Evolutionary conservation across 306 rosid species (phyloP).

Genomic region (Hippophae gyantsensis): DNA sequence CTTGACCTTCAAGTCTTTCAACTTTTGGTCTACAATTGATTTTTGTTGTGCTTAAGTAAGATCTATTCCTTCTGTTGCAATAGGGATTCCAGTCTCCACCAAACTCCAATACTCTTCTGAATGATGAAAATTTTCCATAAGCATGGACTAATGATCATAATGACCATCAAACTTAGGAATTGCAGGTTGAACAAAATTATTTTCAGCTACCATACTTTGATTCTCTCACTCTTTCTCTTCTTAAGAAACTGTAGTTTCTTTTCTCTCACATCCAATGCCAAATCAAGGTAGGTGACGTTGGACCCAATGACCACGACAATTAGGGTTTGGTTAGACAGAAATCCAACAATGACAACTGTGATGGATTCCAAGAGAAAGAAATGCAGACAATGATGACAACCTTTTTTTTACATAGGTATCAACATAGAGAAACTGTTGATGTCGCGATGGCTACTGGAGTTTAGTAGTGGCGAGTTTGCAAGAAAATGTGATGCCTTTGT

Average conservation of each 20-base stretch:
- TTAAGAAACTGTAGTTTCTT: background rate
- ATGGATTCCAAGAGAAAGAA: no score
- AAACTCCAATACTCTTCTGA: conserved; percentile 10
- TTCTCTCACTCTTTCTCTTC: conserved; percentile 1
- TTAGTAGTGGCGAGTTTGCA: no score
- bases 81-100: conserved; percentile 2
- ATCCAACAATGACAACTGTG: no score
- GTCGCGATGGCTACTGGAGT: no score
- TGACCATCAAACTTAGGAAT: conserved; percentile 15
- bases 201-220: conserved; percentile 6
- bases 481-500: no score
- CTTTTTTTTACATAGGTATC: no score
- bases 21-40: background rate
- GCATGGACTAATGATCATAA: conserved; percentile 13
- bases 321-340: no score
- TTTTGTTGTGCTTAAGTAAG: conserved; percentile 3
- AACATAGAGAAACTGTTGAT: no score
- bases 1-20: background rate
- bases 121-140: conserved; percentile 5
- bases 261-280: no score
- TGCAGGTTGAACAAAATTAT: background rate
- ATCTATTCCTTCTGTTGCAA: background rate
- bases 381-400: no score
- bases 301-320: no score
- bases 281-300: no score